Base-by-base conservation (phyloP, 2,329 filamentous ascomycete species). In the Xylaria sp. region DNA sequence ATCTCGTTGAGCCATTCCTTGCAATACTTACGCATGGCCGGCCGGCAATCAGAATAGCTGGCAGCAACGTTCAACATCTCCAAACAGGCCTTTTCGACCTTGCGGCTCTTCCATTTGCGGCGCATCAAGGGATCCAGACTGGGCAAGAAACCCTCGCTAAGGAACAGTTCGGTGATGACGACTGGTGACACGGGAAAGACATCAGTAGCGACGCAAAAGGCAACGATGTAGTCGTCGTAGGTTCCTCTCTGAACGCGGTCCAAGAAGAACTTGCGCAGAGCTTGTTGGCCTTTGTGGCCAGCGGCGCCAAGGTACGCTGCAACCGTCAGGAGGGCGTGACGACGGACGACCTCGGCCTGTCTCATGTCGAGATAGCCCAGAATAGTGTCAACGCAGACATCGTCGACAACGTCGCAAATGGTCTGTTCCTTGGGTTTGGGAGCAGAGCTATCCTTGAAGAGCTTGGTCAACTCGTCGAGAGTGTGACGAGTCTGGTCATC, bases 11-110 rank as follows among this genome's bases (percentile, higher is more conserved):
- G 80, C 91, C 93, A 97, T 58, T 90, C 86, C 37, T 84, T 80
- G 73, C 93, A 96, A 70, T 96, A 87, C 72, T 92, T 92, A 66
- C 86, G 83, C 61, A 97, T 89, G 7, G 89, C 89, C 65, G 92
- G 89, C 19, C 94, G 85, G 69, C 92, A 97, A 6, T 84, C 78
- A 52, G 85, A 82, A 71, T 95, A 90, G 74, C 96, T 90, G 74
- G 92, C 97, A 5, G 93, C 92, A 10, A 91, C 91, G 74, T 92
- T 96, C 59, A 99, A 81, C 76, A 99, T 85, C 70, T 97, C 90
- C 66, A 99, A 76, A 52, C 91, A 89, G 2, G 92, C 90, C 60
- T 90, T 88, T 74, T 96, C 92, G 19, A 97, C 88, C 68, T 91
- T 91, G 66, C 84, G 83, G 71, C 89, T 93, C 78, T 93, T 95